These are phyloP conservation scores for Graphiopsis chlorocephala DNA, from an alignment of 2,329 filamentous ascomycete genomes.

Conservation along the genomic window DNA sequence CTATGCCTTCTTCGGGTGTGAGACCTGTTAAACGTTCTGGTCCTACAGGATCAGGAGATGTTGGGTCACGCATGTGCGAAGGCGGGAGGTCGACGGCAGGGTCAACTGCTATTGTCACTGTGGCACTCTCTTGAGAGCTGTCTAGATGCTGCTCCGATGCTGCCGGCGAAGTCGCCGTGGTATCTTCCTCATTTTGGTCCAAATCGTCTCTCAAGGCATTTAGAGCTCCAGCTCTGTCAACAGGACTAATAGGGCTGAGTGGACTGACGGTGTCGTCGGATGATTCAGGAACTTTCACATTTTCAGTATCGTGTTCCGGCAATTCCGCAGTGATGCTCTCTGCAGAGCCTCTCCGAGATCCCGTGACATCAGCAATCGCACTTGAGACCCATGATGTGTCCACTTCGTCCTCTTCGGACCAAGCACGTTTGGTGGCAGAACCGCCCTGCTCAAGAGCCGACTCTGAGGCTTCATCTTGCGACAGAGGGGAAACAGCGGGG, in stretches of 20 bases:
- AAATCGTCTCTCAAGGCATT: background rate
- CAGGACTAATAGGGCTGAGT: background rate
- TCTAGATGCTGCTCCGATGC: background rate
- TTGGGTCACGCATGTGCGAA: background rate
- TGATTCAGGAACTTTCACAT: background rate
- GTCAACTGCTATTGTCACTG: background rate
- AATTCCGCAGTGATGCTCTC: background rate
- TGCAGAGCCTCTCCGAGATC: background rate
- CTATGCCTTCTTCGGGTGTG: background rate
- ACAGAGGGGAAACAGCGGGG: background rate
- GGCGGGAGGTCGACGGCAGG: background rate
- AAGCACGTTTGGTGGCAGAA: background rate
- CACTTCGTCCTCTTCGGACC: background rate
- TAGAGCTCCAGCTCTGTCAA: background rate
- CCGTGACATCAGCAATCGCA: background rate
- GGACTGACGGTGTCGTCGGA: background rate
- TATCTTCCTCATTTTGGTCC: background rate
- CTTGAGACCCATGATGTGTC: background rate
- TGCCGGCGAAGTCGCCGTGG: background rate
- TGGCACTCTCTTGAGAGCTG: background rate
- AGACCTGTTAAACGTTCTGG: conserved; percentile 1
- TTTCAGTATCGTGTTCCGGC: background rate
- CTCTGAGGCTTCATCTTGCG: background rate
- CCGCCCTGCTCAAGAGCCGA: background rate
- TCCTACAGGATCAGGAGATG: background rate